Evolutionary conservation across 768 basidiomycete species (phyloP).

Genomic region (Tylopilus cervinicoccineus): DNA sequence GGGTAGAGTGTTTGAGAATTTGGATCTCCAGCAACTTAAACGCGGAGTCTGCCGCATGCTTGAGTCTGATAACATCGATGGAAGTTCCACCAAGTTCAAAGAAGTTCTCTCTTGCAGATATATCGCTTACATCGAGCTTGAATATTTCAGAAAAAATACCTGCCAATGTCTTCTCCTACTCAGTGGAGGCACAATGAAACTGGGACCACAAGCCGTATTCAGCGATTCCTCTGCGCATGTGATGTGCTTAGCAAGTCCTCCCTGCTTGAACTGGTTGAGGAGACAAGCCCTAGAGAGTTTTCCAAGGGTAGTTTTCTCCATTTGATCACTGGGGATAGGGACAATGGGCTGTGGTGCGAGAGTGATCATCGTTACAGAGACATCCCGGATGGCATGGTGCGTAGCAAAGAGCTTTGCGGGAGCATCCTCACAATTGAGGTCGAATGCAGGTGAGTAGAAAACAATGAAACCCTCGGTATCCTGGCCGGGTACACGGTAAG

Average conservation of each 20-base stretch:
- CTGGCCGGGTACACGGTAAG: slow-evolving; percentile 36
- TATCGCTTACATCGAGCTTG: slow-evolving; percentile 16
- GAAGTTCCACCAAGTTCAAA: slow-evolving; percentile 43
- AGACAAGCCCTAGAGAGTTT: slow-evolving; percentile 40
- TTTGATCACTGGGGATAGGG: slow-evolving; percentile 34
- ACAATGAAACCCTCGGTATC: slow-evolving; percentile 41
- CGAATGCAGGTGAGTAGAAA: slow-evolving; percentile 36
- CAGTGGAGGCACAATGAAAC: slow-evolving; percentile 18
- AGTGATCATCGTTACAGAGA: slow-evolving; percentile 29
- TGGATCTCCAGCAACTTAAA: slow-evolving; percentile 33
- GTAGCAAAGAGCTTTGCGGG: slow-evolving; percentile 21
- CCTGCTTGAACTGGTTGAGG: slow-evolving; percentile 33
- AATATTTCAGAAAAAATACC: slow-evolving; percentile 32
- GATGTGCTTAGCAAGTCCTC: slow-evolving; percentile 30
- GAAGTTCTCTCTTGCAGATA: slow-evolving; percentile 33
- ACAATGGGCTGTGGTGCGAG: slow-evolving; percentile 36
- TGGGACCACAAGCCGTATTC: slow-evolving; percentile 18
- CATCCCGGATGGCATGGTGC: slow-evolving; percentile 28
- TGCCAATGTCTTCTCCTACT: slow-evolving; percentile 28
- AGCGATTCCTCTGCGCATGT: slow-evolving; percentile 25
- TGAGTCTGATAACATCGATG: slow-evolving; percentile 34
- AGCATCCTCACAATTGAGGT: slow-evolving; percentile 24
- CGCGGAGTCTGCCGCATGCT: slow-evolving; percentile 23
- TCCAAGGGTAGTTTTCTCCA: slow-evolving; percentile 42
- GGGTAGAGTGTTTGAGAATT: slow-evolving; percentile 32